Percentiles rank a stretch among this genome's conserved stretches.
These are phyloP conservation scores for Colletotrichum gloeosporioides DNA, from an alignment of 2,329 filamentous ascomycete species.

Conservation along the genomic window DNA sequence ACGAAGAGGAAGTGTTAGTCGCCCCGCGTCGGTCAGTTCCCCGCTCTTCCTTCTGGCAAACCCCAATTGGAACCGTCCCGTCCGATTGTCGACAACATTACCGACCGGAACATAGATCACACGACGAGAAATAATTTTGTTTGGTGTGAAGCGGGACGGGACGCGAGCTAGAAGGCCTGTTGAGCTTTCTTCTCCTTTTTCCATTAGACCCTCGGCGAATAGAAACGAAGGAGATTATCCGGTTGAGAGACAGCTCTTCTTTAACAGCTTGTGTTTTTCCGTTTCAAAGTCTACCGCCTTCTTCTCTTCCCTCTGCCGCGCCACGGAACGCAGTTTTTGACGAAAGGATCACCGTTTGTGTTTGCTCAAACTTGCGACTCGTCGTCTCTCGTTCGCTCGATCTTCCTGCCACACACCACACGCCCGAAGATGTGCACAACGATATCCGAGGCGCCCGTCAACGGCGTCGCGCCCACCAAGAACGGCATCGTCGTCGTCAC, in stretches of 20 bases:
- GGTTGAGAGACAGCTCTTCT: neutral
- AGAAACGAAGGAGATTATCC: neutral
- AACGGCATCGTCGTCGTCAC: slow-evolving; percentile 1
- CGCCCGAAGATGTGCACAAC: neutral
- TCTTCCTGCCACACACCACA: neutral
- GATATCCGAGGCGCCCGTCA: neutral
- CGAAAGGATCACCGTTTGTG: neutral
- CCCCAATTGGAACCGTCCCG: neutral
- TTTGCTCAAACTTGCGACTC: accelerated
- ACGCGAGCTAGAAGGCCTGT: neutral
- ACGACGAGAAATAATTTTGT: neutral
- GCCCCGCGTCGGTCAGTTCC: neutral
- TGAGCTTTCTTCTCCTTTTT: neutral
- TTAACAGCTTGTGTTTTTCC: neutral
- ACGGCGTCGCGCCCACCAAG: neutral
- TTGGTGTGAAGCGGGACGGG: neutral
- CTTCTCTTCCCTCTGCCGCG: neutral
- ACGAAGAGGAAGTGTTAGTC: neutral
- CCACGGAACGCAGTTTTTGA: neutral
- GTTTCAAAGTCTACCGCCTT: neutral
- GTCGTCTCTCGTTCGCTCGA: neutral
- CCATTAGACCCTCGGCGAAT: neutral
- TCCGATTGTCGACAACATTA: neutral
- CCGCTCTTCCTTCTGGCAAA: neutral
- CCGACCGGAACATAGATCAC: neutral